A percentile compares a stretch with the other conserved stretches of the same genome.
phyloP scores from a whole-genome alignment of 108 stramenopile genomes.

The Fistulifera solaris region DNA sequence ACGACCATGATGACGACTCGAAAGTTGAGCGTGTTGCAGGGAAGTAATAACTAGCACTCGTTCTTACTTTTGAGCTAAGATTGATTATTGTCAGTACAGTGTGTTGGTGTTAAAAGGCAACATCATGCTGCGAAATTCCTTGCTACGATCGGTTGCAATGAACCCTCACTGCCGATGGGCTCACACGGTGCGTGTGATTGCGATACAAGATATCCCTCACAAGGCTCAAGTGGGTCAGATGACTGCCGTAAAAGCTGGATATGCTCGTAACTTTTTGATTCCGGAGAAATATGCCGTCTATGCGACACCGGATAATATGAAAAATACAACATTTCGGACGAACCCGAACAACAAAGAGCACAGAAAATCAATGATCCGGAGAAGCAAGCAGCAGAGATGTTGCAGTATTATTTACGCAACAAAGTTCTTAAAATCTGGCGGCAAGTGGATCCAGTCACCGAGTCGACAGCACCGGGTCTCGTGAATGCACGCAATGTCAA shows the following conservation, averaged over 20 bases:
- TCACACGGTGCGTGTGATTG: constrained; percentile 76
- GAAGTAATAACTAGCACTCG: too few relatives aligned
- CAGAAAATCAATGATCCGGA: constrained; percentile 31
- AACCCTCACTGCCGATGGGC: background rate
- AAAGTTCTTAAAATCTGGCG: constrained; percentile 62
- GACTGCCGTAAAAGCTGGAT: constrained; percentile 70
- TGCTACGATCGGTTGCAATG: too few relatives aligned
- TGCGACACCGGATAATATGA: constrained; percentile 77
- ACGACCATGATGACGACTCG: too few relatives aligned
- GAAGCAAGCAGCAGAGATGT: constrained; percentile 59
- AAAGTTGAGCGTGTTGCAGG: too few relatives aligned
- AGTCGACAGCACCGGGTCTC: constrained; percentile 53
- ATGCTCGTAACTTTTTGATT: constrained; percentile 76
- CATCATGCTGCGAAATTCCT: too few relatives aligned
- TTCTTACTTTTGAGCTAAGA: too few relatives aligned
- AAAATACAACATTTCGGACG: constrained; percentile 56
- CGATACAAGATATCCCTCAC: constrained; percentile 63
- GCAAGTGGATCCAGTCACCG: constrained; percentile 61
- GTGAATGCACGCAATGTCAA: constrained; percentile 51
- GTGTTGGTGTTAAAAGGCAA: too few relatives aligned
- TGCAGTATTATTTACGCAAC: constrained; percentile 66
- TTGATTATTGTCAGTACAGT: too few relatives aligned
- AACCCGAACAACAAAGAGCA: constrained; percentile 41
- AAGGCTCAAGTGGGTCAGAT: constrained; percentile 73
- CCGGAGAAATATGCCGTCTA: constrained; percentile 72